phyloP scores from a whole-genome alignment of 441 rosid species.

The Gossypium schwendimanii region DNA sequence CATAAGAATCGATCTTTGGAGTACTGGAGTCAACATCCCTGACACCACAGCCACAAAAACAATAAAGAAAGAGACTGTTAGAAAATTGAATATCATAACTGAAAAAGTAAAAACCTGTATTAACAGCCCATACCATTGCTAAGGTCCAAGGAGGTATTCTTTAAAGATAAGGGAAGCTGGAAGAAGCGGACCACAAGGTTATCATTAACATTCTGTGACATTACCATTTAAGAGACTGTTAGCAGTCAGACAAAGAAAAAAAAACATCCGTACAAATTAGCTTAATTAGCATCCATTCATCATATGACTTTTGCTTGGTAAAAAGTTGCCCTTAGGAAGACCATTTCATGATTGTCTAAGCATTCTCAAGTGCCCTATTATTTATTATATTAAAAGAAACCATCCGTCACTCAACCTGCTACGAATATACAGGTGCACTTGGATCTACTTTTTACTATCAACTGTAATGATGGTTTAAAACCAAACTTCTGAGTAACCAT shows the following conservation, averaged over 20 bases:
- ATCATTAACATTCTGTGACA: slow-evolving; percentile 57
- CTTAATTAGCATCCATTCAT: neutral
- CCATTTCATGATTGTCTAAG: neutral
- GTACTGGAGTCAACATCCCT: slow-evolving; percentile 58
- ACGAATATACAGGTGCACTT: neutral
- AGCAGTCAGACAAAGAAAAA: neutral
- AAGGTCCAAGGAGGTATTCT: slow-evolving; percentile 46
- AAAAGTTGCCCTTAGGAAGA: neutral
- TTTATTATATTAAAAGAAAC: neutral
- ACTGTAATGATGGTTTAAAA: neutral
- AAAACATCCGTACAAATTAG: neutral
- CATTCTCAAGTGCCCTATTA: neutral
- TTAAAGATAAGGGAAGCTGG: slow-evolving; percentile 77
- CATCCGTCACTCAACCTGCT: neutral
- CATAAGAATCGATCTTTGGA: slow-evolving; percentile 55
- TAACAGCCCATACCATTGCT: slow-evolving; percentile 44
- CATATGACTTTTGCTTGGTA: neutral
- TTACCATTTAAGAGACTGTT: slow-evolving; percentile 1
- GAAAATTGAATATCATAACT: slow-evolving; percentile 9
- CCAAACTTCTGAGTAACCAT: neutral
- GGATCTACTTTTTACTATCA: neutral
- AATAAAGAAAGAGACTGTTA: slow-evolving; percentile 13
- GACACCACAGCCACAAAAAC: neutral
- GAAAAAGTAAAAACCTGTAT: slow-evolving; percentile 12
- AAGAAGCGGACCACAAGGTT: slow-evolving; percentile 60